Evolutionary conservation across 345 rosid genomes (phyloP), one percentile per base, ranked within the genome.

Genomic region (Rhizophora mangle): DNA sequence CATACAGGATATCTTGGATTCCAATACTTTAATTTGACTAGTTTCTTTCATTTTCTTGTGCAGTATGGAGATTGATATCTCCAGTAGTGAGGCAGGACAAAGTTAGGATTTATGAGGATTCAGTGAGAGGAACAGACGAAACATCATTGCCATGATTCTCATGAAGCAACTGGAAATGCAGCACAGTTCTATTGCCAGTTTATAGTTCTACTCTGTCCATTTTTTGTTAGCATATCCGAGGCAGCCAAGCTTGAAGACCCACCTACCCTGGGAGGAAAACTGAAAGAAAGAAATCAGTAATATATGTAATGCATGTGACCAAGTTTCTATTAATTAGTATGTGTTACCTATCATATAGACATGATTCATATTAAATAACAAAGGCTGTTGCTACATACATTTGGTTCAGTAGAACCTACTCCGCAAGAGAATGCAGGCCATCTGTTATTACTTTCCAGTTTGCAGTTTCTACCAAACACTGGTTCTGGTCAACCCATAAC

Each of bases 41-140:
- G 51, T 55, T 37, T 16, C 26, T 65, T 63, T 53, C 24, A 21
- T 21, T 16, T 53, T 64, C 4, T 6, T 60, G 19, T 78, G 80
- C 85, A 93, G 98, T 86, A 56, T 90, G 96, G 98, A 85, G 81
- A 70, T 68, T 93, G 88, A 83, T 93, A 68, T 81, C 84, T 30
- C 96, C 93, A 19, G 78, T 74, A 29, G 78, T 84, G 64, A 88
- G 85, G 74, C 83, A 84, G 72, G 76, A 84, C 22, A 80, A 81
- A 78, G 87, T 82, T 67, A 62, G 60, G 80, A 69, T 74, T 74
- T 60, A 73, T 13, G 81, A 77, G 47, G 75, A 77, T 65, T 64
- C 74, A 30, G 43, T 34, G 32, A 75, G 74, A 70, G 81, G 72
- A 78, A 71, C 18, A 11, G 55, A 71, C 47, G 69, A 72, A 31